A percentile compares a stretch with the other conserved stretches of the same genome.
phyloP scores from a whole-genome alignment of 768 basidiomycete species.

The Guyanaporus albipodus region DNA sequence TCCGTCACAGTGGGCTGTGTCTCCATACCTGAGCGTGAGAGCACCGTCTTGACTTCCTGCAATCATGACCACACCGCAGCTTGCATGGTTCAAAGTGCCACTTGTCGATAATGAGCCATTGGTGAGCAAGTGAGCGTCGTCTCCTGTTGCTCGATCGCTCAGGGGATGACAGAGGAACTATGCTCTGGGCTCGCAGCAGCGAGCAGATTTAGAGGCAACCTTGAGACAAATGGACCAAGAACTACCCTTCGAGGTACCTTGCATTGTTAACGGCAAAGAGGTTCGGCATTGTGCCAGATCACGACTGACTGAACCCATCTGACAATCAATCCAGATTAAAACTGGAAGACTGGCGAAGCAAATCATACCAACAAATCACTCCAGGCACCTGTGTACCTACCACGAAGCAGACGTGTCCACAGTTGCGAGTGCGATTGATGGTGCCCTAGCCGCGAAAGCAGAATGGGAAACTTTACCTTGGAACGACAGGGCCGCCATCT shows the following conservation, averaged over 20 bases:
- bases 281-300: conserved; percentile 39
- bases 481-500: conserved; percentile 96
- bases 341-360: conserved; percentile 79
- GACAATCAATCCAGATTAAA: conserved; percentile 51
- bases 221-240: conserved; percentile 76
- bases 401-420: conserved; percentile 82
- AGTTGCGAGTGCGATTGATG: conserved; percentile 76
- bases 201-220: conserved; percentile 66
- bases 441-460: conserved; percentile 79
- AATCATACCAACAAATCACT: conserved; percentile 82
- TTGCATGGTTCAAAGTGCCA: conserved; percentile 85
- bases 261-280: conserved; percentile 84
- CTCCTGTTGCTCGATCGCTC: neutral
- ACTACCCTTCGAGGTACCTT: conserved; percentile 90
- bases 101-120: conserved; percentile 90
- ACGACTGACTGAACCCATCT: conserved; percentile 1
- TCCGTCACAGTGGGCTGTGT: conserved; percentile 9
- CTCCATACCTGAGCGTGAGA: neutral
- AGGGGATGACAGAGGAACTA: conserved; percentile 57
- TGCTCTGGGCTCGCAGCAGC: conserved; percentile 74
- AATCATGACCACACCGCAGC: conserved; percentile 64
- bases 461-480: conserved; percentile 95
- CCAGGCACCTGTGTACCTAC: conserved; percentile 75
- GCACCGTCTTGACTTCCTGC: neutral
- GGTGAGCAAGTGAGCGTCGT: conserved; percentile 41